These are phyloP conservation scores for Clathrus columnatus DNA, from an alignment of 768 basidiomycete genomes.

Conservation along the genomic window DNA sequence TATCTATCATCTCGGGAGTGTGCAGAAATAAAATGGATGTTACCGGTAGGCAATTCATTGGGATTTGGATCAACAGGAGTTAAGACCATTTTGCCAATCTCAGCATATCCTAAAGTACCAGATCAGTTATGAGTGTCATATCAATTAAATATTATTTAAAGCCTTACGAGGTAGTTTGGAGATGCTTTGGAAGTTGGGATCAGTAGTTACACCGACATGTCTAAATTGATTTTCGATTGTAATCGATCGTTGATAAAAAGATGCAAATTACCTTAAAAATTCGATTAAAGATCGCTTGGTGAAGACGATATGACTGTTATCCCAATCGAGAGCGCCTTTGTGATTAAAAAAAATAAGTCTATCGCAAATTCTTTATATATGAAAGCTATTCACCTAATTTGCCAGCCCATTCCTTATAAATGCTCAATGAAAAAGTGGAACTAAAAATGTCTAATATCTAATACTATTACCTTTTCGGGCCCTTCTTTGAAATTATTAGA, in stretches of 20 bases:
- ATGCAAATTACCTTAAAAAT: conserved; percentile 55
- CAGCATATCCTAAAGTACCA: conserved; percentile 12
- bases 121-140: conserved; percentile 4
- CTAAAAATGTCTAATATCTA: background rate
- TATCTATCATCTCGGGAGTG: too few species aligned
- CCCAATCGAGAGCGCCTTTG: conserved; percentile 76
- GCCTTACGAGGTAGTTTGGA: conserved; percentile 63
- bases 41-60: conserved; percentile 2
- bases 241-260: background rate
- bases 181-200: conserved; percentile 67
- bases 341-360: background rate
- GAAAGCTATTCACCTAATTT: conserved; percentile 48
- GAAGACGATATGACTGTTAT: conserved; percentile 64
- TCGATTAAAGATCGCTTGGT: conserved; percentile 70
- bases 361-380: background rate
- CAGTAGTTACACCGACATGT: conserved; percentile 66
- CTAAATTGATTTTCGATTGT: conserved; percentile 25
- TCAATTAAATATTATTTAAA: background rate
- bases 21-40: background rate
- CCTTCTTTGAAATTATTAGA: conserved; percentile 46
- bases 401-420: conserved; percentile 45
- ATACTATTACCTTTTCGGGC: conserved; percentile 42
- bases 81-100: conserved; percentile 13
- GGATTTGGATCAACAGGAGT: conserved; percentile 13
- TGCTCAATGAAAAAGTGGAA: background rate